phyloP scores from a whole-genome alignment of 257 asterid genomes.

The Gentiana straminea region DNA sequence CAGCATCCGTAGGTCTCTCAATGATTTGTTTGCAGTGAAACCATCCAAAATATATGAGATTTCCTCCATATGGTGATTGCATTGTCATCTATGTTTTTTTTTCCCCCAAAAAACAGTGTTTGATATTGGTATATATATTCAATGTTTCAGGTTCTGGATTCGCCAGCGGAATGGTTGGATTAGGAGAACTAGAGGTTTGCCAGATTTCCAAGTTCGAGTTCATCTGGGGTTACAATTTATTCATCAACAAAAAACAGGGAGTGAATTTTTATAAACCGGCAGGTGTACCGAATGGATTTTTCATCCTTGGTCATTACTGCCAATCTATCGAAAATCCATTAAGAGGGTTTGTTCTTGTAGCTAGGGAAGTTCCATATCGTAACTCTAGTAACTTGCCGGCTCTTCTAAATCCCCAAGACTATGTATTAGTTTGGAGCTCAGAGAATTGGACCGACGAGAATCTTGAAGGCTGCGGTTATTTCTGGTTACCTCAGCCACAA shows the following conservation, averaged over 20 bases:
- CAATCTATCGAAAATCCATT: constrained; percentile 64
- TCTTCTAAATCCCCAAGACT: constrained; percentile 53
- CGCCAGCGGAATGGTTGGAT: constrained; percentile 35
- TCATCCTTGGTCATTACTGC: constrained; percentile 64
- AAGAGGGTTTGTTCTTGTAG: constrained; percentile 70
- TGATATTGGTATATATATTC: too few species aligned
- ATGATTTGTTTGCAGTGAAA: too few species aligned
- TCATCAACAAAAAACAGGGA: constrained; percentile 39
- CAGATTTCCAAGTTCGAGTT: constrained; percentile 49
- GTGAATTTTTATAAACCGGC: constrained; percentile 69
- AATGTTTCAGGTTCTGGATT: constrained; percentile 56
- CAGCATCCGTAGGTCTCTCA: too few species aligned
- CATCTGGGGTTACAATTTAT: constrained; percentile 52
- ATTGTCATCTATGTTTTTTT: too few species aligned
- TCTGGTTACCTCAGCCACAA: constrained; percentile 74
- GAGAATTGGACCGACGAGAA: constrained; percentile 38
- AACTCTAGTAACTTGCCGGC: constrained; percentile 28
- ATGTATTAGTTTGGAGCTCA: constrained; percentile 64
- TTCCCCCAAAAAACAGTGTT: too few species aligned
- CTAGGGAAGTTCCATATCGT: constrained; percentile 28
- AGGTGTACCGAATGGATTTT: constrained; percentile 57
- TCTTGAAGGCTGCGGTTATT: constrained; percentile 38
- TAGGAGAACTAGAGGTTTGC: constrained; percentile 76
- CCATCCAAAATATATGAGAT: too few species aligned
- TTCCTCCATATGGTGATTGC: too few species aligned